These are phyloP conservation scores for Recurvomyces mirabilis DNA, from an alignment of 495 filamentous ascomycete species.

Conservation along the genomic window DNA sequence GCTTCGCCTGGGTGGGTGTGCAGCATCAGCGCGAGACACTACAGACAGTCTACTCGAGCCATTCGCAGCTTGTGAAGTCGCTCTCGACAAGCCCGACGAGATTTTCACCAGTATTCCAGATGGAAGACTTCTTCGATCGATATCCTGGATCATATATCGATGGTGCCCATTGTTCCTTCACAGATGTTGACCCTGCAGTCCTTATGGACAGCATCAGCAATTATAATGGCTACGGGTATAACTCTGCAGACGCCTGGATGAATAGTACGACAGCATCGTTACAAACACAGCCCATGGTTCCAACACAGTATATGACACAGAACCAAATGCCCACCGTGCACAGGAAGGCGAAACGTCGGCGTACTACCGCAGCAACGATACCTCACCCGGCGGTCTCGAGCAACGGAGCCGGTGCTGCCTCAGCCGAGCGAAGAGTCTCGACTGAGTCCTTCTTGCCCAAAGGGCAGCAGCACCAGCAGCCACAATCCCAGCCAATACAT, in stretches of 20 bases:
- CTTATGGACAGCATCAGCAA: constrained; percentile 7
- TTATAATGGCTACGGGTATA: neutral
- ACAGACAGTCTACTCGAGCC: constrained; percentile 58
- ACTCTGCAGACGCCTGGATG: constrained; percentile 4
- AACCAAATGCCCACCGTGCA: constrained; percentile 6
- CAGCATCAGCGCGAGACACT: constrained; percentile 70
- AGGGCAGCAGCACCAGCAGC: constrained; percentile 5
- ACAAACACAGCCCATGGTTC: constrained; percentile 1
- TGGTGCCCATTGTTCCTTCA: constrained; percentile 41
- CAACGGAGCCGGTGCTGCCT: neutral
- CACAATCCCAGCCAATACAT: neutral
- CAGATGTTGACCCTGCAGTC: constrained; percentile 26
- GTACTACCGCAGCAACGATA: neutral
- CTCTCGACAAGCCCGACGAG: constrained; percentile 53
- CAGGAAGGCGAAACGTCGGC: constrained; percentile 4
- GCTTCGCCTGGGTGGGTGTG: constrained; percentile 62
- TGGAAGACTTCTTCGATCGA: constrained; percentile 78
- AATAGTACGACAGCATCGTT: neutral
- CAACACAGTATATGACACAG: constrained; percentile 16
- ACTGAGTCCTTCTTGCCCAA: neutral
- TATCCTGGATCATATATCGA: constrained; percentile 49
- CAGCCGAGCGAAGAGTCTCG: neutral
- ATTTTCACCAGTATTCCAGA: constrained; percentile 66
- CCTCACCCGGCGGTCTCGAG: neutral
- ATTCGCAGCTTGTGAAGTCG: constrained; percentile 61